Evolutionary conservation across 768 basidiomycete genomes (phyloP).

Genomic region (Boletus tomentosulus): DNA sequence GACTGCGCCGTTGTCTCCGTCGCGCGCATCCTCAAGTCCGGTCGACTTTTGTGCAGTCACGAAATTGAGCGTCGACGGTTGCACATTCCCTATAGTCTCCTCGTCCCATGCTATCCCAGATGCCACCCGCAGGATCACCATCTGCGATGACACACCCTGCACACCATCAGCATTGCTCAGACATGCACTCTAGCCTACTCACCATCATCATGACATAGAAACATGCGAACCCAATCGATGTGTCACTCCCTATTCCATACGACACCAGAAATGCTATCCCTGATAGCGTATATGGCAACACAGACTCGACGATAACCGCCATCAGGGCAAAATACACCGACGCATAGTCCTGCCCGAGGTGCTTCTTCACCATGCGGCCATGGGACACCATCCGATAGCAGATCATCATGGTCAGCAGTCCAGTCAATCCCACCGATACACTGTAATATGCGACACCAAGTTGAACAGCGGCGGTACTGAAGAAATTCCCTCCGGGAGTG

Average conservation of each 20-base stretch:
- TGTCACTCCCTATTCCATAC: slow-evolving; percentile 14
- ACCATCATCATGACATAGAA: slow-evolving; percentile 26
- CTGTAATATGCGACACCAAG: slow-evolving; percentile 20
- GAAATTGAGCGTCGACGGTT: slow-evolving; percentile 13
- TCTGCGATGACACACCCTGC: slow-evolving; percentile 25
- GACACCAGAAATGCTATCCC: slow-evolving; percentile 23
- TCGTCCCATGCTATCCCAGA: slow-evolving; percentile 15
- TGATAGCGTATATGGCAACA: slow-evolving; percentile 23
- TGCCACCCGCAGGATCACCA: slow-evolving; percentile 23
- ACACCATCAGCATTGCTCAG: background rate
- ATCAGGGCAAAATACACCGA: slow-evolving; percentile 16
- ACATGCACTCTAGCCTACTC: background rate
- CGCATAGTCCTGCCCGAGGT: slow-evolving; percentile 20
- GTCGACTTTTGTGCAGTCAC: background rate
- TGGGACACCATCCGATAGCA: slow-evolving; percentile 16
- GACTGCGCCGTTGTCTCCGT: background rate
- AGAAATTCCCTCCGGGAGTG: slow-evolving; percentile 17
- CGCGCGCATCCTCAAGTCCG: background rate
- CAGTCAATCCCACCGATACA: slow-evolving; percentile 19
- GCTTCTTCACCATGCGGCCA: slow-evolving; percentile 6
- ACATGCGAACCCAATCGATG: slow-evolving; percentile 12
- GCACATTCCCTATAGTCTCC: slow-evolving; percentile 3
- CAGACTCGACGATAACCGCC: slow-evolving; percentile 20
- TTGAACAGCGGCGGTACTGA: slow-evolving; percentile 7
- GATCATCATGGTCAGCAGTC: slow-evolving; percentile 17